Evolutionary conservation across 2,329 filamentous ascomycete species (phyloP).

Genomic region (Stagonosporopsis tanaceti): DNA sequence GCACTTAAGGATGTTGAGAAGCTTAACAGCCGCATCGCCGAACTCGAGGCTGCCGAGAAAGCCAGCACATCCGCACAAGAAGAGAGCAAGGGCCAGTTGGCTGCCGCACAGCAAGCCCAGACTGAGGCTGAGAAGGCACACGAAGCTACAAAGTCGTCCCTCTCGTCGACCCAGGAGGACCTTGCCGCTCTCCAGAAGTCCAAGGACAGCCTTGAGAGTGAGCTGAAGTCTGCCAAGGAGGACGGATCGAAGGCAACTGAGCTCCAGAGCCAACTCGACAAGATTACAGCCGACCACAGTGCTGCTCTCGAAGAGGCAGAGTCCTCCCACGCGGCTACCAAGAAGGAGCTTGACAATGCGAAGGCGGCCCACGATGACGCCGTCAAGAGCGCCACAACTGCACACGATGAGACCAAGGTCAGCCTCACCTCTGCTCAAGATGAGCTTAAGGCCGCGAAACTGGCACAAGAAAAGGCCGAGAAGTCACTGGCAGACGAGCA

Average conservation of each 20-base stretch:
- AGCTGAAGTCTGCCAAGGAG: slow-evolving; percentile 30
- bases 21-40: slow-evolving; percentile 24
- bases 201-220: slow-evolving; percentile 28
- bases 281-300: slow-evolving; percentile 27
- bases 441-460: slow-evolving; percentile 21
- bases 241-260: slow-evolving; percentile 29
- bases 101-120: slow-evolving; percentile 28
- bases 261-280: slow-evolving; percentile 34
- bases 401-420: slow-evolving; percentile 20
- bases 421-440: slow-evolving; percentile 16
- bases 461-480: slow-evolving; percentile 19
- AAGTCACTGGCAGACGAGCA: slow-evolving; percentile 26
- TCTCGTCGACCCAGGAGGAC: slow-evolving; percentile 22
- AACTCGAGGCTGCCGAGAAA: slow-evolving; percentile 21
- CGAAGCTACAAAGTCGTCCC: slow-evolving; percentile 24
- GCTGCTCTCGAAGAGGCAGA: slow-evolving; percentile 30
- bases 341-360: slow-evolving; percentile 15
- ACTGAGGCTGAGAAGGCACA: slow-evolving; percentile 30
- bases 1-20: slow-evolving; percentile 24
- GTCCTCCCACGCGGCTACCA: slow-evolving; percentile 24
- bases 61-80: slow-evolving; percentile 20
- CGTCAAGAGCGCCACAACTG: slow-evolving; percentile 21
- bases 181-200: slow-evolving; percentile 26
- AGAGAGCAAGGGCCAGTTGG: slow-evolving; percentile 24
- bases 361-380: slow-evolving; percentile 18